Conservation (phyloP, 352 stramenopile genomes). For the Pythium sukuiense region DNA sequence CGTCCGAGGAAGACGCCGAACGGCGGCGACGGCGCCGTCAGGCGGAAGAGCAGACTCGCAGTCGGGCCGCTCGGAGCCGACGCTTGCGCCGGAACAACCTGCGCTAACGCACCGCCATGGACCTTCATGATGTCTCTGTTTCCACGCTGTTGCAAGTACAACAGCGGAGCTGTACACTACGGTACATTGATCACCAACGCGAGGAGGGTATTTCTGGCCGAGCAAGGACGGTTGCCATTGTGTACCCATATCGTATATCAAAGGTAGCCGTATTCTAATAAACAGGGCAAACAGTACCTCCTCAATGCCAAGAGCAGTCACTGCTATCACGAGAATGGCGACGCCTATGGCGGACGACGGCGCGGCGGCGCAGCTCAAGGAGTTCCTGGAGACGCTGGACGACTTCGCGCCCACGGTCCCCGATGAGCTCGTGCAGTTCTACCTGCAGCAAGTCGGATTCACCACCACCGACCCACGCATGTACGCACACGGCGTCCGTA, state of each 20-base stretch:
- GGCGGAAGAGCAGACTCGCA: not conserved
- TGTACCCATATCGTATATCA: slow-evolving; percentile 1
- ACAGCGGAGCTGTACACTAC: too few species aligned
- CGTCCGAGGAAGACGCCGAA: not conserved
- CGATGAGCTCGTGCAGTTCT: slow-evolving; percentile 74
- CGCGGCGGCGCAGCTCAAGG: slow-evolving; percentile 47
- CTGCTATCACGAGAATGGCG: not conserved
- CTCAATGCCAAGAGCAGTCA: not conserved
- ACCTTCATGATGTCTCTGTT: not conserved
- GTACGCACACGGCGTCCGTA: slow-evolving; percentile 31
- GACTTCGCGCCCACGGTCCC: slow-evolving; percentile 68
- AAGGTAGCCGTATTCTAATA: not conserved
- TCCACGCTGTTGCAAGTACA: too few species aligned
- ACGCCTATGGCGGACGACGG: slow-evolving; percentile 14
- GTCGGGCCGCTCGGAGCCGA: not conserved
- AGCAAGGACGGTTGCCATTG: not conserved
- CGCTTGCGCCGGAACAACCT: not conserved
- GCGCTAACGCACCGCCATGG: not conserved
- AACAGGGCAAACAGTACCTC: not conserved
- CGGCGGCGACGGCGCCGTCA: not conserved
- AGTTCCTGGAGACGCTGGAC: slow-evolving; percentile 66
- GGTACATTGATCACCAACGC: too few species aligned
- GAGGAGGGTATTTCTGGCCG: too few species aligned
- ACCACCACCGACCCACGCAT: slow-evolving; percentile 64
- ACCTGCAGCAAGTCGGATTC: slow-evolving; percentile 73